Base-by-base conservation (phyloP, 2,329 filamentous ascomycete genomes). In the Colletotrichum orbiculare region DNA sequence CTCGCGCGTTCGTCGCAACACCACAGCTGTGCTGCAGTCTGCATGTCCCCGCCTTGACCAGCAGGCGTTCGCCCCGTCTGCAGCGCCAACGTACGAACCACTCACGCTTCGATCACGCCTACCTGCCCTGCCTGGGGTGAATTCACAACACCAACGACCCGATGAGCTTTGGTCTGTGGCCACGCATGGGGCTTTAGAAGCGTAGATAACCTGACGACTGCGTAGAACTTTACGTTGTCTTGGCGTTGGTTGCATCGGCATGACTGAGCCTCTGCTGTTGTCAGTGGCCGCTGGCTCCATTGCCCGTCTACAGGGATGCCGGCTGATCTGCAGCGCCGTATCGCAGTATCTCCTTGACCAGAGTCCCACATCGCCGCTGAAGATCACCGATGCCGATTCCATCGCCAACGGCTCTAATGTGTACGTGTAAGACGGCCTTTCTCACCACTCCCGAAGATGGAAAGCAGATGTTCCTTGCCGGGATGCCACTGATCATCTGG, bases 281-380 rank as follows among this genome's bases (percentile, higher is more conserved):
- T 41, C 11, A 11, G 33, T 45, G 35, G 42, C 33, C 15, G 33
- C 8, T 37, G 25, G 33, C 11, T 12, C n/a, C 52, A 58, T 38
- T 49, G 37, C 43, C 43, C 38, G 48, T 54, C 49, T 34, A 25
- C 58, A 62, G 47, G 58, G 58, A 50, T 56, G 37, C 15, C 47
- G 41, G 46, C 57, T 47, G 62, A 62, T 65, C 62, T 60, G 48
- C 41, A 42, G 50, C 42, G 11, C 37, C 55, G 42, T 47, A 60
- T 60, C 60, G 42, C 60, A 61, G 50, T 55, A 61, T 52, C 39
- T 52, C 41, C 56, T 11, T 39, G 42, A 54, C 47, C 47, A 46
- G 45, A 42, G 55, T 25, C 17, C 33, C 48, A 38, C 54, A 45
- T 53, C 38, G 37, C 48, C 39, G 58, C 62, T 53, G 47, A 65